Conservation (phyloP, 1,139 yeast species). For the Groenewaldozyma auringiensis region DNA sequence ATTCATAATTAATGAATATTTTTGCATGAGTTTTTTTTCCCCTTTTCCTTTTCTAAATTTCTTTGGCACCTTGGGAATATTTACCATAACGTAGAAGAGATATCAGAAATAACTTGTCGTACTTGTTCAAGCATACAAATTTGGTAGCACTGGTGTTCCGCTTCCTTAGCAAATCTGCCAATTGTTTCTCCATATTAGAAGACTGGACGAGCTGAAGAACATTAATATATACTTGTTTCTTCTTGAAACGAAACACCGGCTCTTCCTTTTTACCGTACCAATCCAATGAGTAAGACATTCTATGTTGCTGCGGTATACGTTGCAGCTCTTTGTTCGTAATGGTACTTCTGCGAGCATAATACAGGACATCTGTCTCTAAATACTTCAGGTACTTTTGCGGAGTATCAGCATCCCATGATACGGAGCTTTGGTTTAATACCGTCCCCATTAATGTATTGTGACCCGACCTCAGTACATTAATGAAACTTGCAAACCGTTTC, state of each 20-base stretch:
- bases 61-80: neutral
- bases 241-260: neutral
- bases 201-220: neutral
- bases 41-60: constrained; percentile 3
- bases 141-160: neutral
- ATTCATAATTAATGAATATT: neutral
- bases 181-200: neutral
- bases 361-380: neutral
- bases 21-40: neutral
- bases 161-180: neutral
- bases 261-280: neutral
- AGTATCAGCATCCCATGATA: neutral
- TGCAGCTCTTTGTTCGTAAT: neutral
- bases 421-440: neutral
- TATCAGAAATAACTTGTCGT: neutral
- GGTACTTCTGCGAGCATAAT: neutral
- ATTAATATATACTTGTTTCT: neutral
- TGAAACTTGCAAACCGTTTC: neutral
- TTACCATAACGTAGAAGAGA: neutral
- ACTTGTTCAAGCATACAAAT: neutral
- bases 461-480: neutral
- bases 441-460: neutral
- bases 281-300: neutral
- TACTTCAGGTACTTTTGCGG: neutral
- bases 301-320: neutral